Conservation (phyloP, 2,329 filamentous ascomycete genomes). For the Botryosphaeria dothidea region DNA sequence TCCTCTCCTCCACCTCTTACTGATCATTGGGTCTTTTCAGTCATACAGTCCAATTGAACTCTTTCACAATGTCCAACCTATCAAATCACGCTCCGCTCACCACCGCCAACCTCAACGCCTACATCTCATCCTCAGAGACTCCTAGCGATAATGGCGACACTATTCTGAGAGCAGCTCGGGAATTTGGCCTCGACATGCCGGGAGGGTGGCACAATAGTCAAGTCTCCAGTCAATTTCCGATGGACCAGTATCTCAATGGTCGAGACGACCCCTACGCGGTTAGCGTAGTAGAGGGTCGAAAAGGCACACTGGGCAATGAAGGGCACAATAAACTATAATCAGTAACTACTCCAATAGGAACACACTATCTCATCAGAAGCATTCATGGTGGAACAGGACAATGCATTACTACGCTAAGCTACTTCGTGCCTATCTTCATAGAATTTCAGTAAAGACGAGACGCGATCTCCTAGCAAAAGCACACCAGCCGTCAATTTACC, state of each 20-base stretch:
- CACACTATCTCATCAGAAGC: too few relatives aligned
- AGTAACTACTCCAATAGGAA: too few relatives aligned
- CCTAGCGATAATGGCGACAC: neutral
- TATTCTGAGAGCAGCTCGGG: neutral
- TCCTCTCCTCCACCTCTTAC: neutral
- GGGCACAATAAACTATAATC: neutral
- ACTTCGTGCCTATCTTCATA: too few relatives aligned
- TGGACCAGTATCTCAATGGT: neutral
- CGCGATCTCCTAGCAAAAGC: too few relatives aligned
- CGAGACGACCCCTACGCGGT: neutral
- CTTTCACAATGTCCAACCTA: neutral
- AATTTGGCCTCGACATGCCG: neutral
- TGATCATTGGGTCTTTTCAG: neutral
- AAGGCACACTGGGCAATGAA: neutral
- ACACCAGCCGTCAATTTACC: too few relatives aligned
- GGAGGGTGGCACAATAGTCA: neutral
- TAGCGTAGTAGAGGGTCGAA: neutral
- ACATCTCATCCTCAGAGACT: neutral
- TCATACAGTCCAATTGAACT: neutral
- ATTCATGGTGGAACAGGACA: too few relatives aligned
- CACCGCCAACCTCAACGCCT: neutral
- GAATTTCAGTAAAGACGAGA: too few relatives aligned
- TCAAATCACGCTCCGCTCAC: neutral
- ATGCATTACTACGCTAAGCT: too few relatives aligned
- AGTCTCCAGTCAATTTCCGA: neutral